A percentile compares a stretch with the other conserved stretches of the same genome.
Conservation (phyloP, 805 yeast species). For the Cyberlindnera mississippiensis region DNA sequence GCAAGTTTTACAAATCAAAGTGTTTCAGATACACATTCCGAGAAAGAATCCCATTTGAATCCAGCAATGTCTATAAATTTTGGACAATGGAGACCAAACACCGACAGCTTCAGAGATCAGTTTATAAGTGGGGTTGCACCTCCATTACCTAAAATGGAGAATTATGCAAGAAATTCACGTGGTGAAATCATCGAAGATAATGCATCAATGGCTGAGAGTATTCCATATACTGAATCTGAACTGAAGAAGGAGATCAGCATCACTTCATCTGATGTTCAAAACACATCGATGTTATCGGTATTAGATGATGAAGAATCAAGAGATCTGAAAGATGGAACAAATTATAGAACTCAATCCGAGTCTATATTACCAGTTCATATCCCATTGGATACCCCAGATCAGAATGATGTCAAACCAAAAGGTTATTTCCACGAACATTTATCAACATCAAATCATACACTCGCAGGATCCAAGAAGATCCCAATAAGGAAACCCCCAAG, state of each 20-base stretch:
- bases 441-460: not conserved
- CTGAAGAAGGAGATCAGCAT: constrained; percentile 1
- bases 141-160: constrained; percentile 28
- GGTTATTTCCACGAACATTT: constrained; percentile 15
- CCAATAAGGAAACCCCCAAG: constrained; percentile 7
- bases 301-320: too few species aligned
- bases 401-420: not conserved
- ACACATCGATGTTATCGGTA: constrained; percentile 19
- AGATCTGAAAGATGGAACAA: too few species aligned
- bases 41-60: constrained; percentile 15
- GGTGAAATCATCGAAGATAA: constrained; percentile 27
- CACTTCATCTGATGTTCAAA: not conserved
- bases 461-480: constrained; percentile 1
- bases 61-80: constrained; percentile 36
- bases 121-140: constrained; percentile 40
- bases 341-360: constrained; percentile 25
- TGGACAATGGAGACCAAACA: constrained; percentile 60
- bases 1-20: constrained; percentile 24
- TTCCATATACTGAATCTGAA: constrained; percentile 4
- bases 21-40: too few species aligned
- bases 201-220: constrained; percentile 14
- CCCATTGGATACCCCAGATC: constrained; percentile 20
- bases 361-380: constrained; percentile 24
- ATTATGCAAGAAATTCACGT: constrained; percentile 28
- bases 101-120: constrained; percentile 44